Evolutionary conservation across 1,139 yeast species (phyloP), one percentile per base, ranked within the genome.

Genomic region (Candida glucosophila): DNA sequence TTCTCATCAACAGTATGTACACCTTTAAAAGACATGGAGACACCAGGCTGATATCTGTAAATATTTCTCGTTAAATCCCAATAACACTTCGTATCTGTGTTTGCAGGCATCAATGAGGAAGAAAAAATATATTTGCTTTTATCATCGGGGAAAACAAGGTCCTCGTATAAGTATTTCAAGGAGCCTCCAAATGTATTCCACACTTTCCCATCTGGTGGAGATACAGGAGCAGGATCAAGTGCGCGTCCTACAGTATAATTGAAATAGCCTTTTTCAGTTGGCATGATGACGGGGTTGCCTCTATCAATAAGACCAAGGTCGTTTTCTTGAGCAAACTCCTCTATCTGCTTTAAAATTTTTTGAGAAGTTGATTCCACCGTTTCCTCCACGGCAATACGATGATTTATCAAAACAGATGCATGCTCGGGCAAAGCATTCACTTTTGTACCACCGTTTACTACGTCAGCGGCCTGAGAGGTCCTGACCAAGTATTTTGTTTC

Each of bases 1-100:
- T 40, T 54, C 30, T 64, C 70, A 34, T 64, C 60, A 19, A 63
- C 67, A 33, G 65, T 55, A 36, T 64, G 70, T 26, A 55, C 39
- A 26, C 49, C 39, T 19, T 35, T 38, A n/a, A 35, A 14, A 25
- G 44, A 42, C 12, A 22, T 23, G 12, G 36, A 38, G 17, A 40
- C 40, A 27, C 39, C 37, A 13, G 78, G 81, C 12, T 66, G 47
- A 49, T 67, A 77, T 40, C 95, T 67, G 60, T 66, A 82, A 32
- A 86, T 81, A 46, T 80, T 72, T 29, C 62, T 59, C n/a, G 86
- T 70, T 44, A 85, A 60, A 26, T 61, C 52, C 88, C 92, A 81
- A 55, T 80, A 83, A 46, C 73, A 69, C 44, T 72, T 69, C 6
- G 95, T 83, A 47, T 85, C 95, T 3, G 95, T 85, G 51, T 83